These are phyloP conservation scores for Cicer pinnatifidum DNA, from an alignment of 306 rosid genomes.

Conservation along the genomic window DNA sequence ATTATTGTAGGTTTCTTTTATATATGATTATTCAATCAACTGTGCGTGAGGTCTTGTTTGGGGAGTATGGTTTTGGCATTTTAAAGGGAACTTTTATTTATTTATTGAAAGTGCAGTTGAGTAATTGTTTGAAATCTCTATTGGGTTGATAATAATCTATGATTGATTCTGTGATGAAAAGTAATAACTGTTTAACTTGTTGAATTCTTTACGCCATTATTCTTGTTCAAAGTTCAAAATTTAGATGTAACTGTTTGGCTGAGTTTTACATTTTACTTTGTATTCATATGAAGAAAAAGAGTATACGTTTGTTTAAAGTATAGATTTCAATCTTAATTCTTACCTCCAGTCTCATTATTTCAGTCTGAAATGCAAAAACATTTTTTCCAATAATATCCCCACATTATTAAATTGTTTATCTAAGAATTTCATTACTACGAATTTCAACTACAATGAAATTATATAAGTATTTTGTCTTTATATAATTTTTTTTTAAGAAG, in stretches of 20 bases:
- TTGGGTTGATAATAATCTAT: background rate
- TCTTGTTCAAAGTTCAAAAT: background rate
- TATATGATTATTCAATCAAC: background rate
- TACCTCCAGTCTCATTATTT: too few species aligned
- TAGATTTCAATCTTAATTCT: too few species aligned
- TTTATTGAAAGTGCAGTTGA: background rate
- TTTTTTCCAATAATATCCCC: too few species aligned
- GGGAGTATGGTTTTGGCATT: background rate
- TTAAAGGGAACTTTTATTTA: background rate
- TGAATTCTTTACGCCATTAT: background rate
- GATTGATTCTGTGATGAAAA: background rate
- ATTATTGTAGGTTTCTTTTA: background rate
- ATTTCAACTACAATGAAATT: too few species aligned
- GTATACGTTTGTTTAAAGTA: too few species aligned
- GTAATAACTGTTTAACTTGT: background rate
- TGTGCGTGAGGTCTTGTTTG: background rate
- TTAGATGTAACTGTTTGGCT: background rate
- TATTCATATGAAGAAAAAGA: too few species aligned
- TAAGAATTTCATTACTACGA: too few species aligned
- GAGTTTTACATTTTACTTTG: too few species aligned
- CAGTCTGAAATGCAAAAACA: too few species aligned
- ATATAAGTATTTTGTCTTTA: too few species aligned
- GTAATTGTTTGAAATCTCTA: background rate
- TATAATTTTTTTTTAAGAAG: too few species aligned
- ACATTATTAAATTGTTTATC: too few species aligned